Evolutionary conservation across 139 green algal genomes (phyloP), one percentile per base, ranked within the genome.

Genomic region (Chara braunii): DNA sequence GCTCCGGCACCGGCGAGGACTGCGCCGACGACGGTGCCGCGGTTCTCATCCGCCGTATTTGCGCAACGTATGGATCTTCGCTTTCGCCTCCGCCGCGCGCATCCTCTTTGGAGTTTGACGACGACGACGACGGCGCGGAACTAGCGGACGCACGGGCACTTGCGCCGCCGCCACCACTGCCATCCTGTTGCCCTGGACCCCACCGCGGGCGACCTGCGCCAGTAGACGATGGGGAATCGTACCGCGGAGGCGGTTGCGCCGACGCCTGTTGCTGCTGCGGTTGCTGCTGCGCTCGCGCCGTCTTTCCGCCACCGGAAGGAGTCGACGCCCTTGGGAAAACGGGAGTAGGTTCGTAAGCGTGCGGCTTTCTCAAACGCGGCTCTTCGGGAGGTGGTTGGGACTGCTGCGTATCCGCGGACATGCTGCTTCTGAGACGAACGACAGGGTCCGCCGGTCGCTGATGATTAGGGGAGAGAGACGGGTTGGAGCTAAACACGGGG

Each of bases 401-500:
- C 36, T 26, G 23, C 7, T 62, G 53, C 5, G 53, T 32, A 8
- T 62, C 53, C 5, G 31, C 53, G 29, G 29, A 26, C 36, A 35
- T 23, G 5, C 53, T 35, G 5, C 29, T 35, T 14, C 14, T 14
- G 14, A 23, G 50, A 29, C 53, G 33, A 7, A 7, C 5, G 29
- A 59, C 53, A 7, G 29, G 53, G 28, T 62, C 53, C 35, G 53
- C 7, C 36, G 29, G 50, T 7, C 7, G 36, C 53, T 62, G 29
- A 31, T 32, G 6, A 30, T 59, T 32, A 6, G 29, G 53, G 33
- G 23, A 7, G 35, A 29, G 7, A 59, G 29, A 7, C 29, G 50
- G 8, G 53, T 40, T 5, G 53, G 36, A 35, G 29, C 6, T 9
- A 31, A 7, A 7, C 9, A 5, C 7, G 7, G 6, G 6, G 53